Evolutionary conservation across 2,329 filamentous ascomycete genomes (phyloP), one percentile per base, ranked within the genome.

Genomic region (Cladosporium velox): DNA sequence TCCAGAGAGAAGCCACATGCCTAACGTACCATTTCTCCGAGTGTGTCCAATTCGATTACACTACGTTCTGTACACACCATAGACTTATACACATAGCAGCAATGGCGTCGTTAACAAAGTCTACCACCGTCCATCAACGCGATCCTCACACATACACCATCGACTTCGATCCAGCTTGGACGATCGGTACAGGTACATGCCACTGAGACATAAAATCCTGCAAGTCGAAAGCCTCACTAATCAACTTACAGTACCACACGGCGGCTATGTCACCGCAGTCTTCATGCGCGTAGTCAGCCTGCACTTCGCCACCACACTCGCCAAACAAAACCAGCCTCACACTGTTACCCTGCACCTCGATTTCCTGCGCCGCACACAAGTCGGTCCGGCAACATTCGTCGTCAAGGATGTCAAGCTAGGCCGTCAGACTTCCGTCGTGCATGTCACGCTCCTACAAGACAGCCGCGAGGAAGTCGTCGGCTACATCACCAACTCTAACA

Each of bases 321-420:
- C 82, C 67, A 80, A 83, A 60, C 85, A 85, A 60, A 84, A 86
- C 66, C 86, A 87, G 75, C 86, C 88, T 1, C 84, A 89, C 65
- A 87, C 87, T 5, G 85, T 90, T 64, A 84, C 86, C 12, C 79
- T 90, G 24, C 88, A 91, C 72, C 80, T 89, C 44, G 84, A 88
- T 66, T 91, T 90, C 77, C 81, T 91, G 6, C 84, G 88, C 4
- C 84, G 88, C 67, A 90, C 88, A 0, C 80, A 86, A 67, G 78
- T 78, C 24, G 88, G 88, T 0, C 82, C 82, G 0, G 87, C 84
- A 2, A 79, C 77, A 2, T 85, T 90, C 74, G 83, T 78, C 24
- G 84, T 91, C 30, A 80, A 84, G 68, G 86, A 91, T 74, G 82
- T 85, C 58, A 91, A 91, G 74, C 79, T 91, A 49, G 88, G 88